Evolutionary conservation across 2,329 filamentous ascomycete species (phyloP).

Genomic region (Diaporthe destruens): DNA sequence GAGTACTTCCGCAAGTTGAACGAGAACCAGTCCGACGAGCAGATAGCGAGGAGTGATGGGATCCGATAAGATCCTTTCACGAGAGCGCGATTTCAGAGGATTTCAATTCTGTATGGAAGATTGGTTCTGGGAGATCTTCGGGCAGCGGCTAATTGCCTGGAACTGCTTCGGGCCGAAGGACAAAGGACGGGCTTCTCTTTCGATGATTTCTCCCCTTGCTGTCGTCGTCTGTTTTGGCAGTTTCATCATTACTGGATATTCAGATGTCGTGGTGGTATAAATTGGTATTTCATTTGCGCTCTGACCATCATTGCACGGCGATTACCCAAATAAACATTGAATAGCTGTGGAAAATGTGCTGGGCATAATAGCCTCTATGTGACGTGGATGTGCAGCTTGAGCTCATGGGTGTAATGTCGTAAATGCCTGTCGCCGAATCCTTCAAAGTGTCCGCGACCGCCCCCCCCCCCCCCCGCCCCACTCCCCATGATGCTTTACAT

Average conservation of each 20-base stretch:
- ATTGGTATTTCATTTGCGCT: neutral
- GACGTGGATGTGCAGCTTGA: neutral
- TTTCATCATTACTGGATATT: neutral
- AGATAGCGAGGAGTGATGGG: constrained; percentile 14
- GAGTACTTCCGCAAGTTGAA: constrained; percentile 31
- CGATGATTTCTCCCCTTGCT: neutral
- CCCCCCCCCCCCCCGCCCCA: neutral
- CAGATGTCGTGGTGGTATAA: neutral
- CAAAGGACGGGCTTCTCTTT: neutral
- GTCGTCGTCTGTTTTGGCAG: neutral
- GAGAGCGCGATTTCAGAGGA: too few relatives aligned
- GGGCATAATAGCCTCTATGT: neutral
- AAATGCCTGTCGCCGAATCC: neutral
- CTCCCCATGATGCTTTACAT: neutral
- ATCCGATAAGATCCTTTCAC: neutral
- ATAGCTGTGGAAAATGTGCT: neutral
- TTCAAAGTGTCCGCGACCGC: too few relatives aligned
- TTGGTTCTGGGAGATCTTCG: neutral
- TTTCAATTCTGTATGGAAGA: neutral
- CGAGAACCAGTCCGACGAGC: constrained; percentile 30
- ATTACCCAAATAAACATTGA: neutral
- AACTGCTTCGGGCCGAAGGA: neutral
- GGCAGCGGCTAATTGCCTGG: neutral
- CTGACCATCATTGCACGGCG: too few relatives aligned
- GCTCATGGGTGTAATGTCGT: neutral